Evolutionary conservation across 2,329 filamentous ascomycete species (phyloP), one percentile per base, ranked within the genome.

Genomic region (Leptographium flavum): DNA sequence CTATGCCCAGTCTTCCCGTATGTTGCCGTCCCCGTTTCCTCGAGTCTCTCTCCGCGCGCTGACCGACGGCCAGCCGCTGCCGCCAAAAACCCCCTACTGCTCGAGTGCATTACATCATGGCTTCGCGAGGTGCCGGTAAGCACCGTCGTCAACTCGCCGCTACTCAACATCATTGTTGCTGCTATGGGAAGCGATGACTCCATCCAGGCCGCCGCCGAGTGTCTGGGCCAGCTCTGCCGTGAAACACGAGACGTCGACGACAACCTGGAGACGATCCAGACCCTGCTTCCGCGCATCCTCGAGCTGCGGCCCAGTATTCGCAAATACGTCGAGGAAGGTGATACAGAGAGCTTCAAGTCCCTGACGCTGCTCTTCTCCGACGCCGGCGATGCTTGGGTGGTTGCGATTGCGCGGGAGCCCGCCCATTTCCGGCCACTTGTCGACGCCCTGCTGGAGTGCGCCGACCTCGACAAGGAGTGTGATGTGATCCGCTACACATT

Each of bases 21-120:
- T 63, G 75, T 68, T 22, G 21, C 2, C 21, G 5, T 30, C 21
- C 32, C 21, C n/a, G 5, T n/a, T n/a, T 56, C 17, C 17, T 42
- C 35, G 23, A 15, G 19, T 21, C 30, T 33, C 10, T 13, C 31
- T 40, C n/a, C 23, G 21, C 32, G 6, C 14, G 17, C 46, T 43
- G 7, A 32, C 14, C 3, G 21, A 6, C 9, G 5, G 25, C 11
- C 41, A 53, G 49, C 47, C 21, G 39, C 46, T 17, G 87, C 90
- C 22, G 76, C 87, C 9, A 82, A 81, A 50, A 94, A 95, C 57
- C 88, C 90, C 3, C 83, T 88, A 57, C 73, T 98, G 40, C 79
- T 96, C 60, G 87, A 95, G 56, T 96, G 92, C 60, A 87, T 96
- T 55, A 93, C 87, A 28, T 95, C 92, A 3, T 98, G 92, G 92